Conservation (phyloP, 2,329 filamentous ascomycete genomes). For the Colletotrichum euphorbiae region DNA sequence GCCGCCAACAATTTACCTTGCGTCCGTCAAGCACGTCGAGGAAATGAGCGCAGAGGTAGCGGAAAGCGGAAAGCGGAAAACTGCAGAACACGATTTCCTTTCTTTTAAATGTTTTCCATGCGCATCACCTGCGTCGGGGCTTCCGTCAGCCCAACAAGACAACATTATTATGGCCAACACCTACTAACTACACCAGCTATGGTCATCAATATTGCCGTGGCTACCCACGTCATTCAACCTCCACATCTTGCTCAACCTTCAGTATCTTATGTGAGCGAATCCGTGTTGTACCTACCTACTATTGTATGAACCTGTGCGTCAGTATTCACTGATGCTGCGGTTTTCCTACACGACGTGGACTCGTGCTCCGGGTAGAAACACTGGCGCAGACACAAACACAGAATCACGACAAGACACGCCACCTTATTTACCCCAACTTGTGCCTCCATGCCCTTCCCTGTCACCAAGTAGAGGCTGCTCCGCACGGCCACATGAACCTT, state of each 20-base stretch:
- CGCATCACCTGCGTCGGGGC: slow-evolving; percentile 3
- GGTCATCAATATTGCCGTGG: not conserved
- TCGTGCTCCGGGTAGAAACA: slow-evolving; percentile 3
- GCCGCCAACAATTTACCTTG: not conserved
- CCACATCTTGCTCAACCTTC: too few species aligned
- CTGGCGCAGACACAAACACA: slow-evolving; percentile 5
- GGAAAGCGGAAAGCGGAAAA: not conserved
- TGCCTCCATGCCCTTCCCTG: slow-evolving; percentile 30
- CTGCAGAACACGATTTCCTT: not conserved
- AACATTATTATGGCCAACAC: not conserved
- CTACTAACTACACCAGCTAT: too few species aligned
- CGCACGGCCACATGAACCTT: slow-evolving; percentile 17
- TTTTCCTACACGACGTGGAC: not conserved
- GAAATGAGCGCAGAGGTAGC: not conserved
- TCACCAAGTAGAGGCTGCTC: slow-evolving; percentile 1
- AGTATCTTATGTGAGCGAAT: too few species aligned
- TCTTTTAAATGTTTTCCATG: not conserved
- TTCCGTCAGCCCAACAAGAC: slow-evolving; percentile 12
- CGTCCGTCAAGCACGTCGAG: not conserved
- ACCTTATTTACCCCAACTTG: slow-evolving; percentile 24
- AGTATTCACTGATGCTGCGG: not conserved
- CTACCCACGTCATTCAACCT: not conserved
- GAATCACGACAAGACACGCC: slow-evolving; percentile 25
- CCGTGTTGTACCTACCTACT: too few species aligned
- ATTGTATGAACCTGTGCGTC: not conserved